Base-by-base conservation (phyloP, 352 stramenopile genomes). In the Pythium volutum region DNA sequence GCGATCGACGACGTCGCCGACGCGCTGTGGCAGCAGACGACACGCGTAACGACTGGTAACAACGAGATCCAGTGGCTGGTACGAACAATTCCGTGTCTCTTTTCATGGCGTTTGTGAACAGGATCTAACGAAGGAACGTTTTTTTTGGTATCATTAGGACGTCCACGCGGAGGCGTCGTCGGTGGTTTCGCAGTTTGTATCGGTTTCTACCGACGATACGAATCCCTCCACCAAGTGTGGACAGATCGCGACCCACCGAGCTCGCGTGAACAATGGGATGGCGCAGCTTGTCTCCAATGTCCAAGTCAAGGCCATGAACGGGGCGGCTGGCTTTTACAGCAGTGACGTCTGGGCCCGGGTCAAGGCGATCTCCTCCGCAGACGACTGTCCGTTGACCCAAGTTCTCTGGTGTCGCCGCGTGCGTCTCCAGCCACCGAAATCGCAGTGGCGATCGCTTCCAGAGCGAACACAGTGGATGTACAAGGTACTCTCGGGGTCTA, bases 1-100 rank as follows among this genome's bases (percentile, higher is more conserved):
- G 27, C 22, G 0, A 43, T 53, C 0, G 55, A 54, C 3, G 20
- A 54, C 31, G 43, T 62, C 12, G 55, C 42, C n/a, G 16, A 47
- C 22, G 42, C 55, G 34, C 23, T 62, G 11, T 62, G 55, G 55
- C 18, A 22, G 3, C 42, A 62, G 27, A 54, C 55, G 6, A 62
- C n/a, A 4, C 36, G 31, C 3, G 23, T 58, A 3, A 58, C n/a
- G 36, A 47, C 34, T 15, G 36, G 36, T 7, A 58, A 31, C 7
- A 49, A 47, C 23, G 1, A 27, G 5, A 36, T 58, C 38, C 34
- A 58, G 34, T 58, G 51, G 51, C 36, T 49, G 33, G 51, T 58
- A 58, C 36, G 51, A n/a, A n/a, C n/a, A n/a, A n/a, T n/a, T n/a
- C n/a, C n/a, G n/a, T n/a, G n/a, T n/a, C n/a, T n/a, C n/a, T n/a